These are phyloP conservation scores for Monosporozyma servazzii DNA, from an alignment of 805 yeast species.

Conservation along the genomic window DNA sequence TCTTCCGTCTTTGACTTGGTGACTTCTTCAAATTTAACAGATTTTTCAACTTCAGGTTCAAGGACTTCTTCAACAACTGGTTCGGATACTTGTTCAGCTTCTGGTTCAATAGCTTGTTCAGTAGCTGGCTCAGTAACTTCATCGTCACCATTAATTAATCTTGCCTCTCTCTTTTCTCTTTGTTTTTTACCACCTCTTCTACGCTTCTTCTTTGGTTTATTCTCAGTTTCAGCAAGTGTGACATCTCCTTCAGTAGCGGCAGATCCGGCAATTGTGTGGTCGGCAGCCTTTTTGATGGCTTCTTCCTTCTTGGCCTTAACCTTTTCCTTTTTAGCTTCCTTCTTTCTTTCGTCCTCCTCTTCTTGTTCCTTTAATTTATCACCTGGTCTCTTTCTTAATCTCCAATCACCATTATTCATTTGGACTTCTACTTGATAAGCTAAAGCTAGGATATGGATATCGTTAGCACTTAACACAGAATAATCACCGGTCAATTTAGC, in stretches of 20 bases:
- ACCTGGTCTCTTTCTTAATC: conserved; percentile 68
- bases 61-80: neutral
- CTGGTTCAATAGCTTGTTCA: neutral
- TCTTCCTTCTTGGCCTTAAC: neutral
- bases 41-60: conserved; percentile 2
- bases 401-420: conserved; percentile 55
- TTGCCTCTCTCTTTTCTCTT: conserved; percentile 46
- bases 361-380: conserved; percentile 31
- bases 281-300: neutral
- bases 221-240: neutral
- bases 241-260: conserved; percentile 6
- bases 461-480: conserved; percentile 79
- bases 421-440: conserved; percentile 81
- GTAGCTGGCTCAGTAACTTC: neutral
- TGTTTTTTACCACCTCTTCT: conserved; percentile 62
- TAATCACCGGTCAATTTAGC: conserved; percentile 88
- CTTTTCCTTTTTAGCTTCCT: conserved; percentile 1
- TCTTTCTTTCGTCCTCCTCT: conserved; percentile 11
- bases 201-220: conserved; percentile 33
- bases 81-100: neutral
- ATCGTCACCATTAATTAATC: conserved; percentile 13
- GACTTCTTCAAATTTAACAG: neutral
- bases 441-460: conserved; percentile 85
- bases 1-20: conserved; percentile 4
- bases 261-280: conserved; percentile 17